phyloP scores from a whole-genome alignment of 129 eudicot species.

The Sambucus nigra region DNA sequence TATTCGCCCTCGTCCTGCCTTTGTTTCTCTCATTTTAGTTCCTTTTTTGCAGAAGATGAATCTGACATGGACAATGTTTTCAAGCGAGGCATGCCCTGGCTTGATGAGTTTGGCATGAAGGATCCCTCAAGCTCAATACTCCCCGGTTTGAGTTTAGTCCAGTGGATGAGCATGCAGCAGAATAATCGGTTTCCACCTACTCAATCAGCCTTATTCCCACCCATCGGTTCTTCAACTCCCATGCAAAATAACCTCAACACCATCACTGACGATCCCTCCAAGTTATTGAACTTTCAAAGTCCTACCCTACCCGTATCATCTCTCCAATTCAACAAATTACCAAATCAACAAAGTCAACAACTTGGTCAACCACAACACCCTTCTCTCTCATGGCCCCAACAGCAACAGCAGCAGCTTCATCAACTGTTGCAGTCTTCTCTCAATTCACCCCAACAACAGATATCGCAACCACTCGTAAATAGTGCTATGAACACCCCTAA shows the following conservation, averaged over 20 bases:
- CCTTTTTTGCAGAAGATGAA: constrained; percentile 53
- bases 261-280: constrained; percentile 59
- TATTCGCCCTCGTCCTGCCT: constrained; percentile 1
- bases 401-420: constrained; percentile 36
- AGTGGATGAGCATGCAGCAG: constrained; percentile 99
- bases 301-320: constrained; percentile 33
- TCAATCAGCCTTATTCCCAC: constrained; percentile 33
- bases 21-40: constrained; percentile 5
- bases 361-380: constrained; percentile 39
- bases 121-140: constrained; percentile 59
- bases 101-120: constrained; percentile 63
- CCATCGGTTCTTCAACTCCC: constrained; percentile 26
- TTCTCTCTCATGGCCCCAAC: constrained; percentile 46
- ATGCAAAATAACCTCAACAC: constrained; percentile 25
- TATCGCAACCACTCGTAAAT: constrained; percentile 20
- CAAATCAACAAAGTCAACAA: constrained; percentile 39
- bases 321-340: constrained; percentile 44
- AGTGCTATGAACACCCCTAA: constrained; percentile 17
- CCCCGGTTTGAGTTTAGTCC: constrained; percentile 82
- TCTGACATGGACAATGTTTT: constrained; percentile 58
- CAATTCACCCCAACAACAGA: constrained; percentile 31
- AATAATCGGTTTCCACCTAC: constrained; percentile 44
- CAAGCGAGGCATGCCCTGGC: constrained; percentile 86
- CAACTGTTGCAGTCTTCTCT: constrained; percentile 45
- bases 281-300: constrained; percentile 74